Evolutionary conservation across 2,329 filamentous ascomycete genomes (phyloP), one percentile per base, ranked within the genome.

Genomic region (Talaromyces sp.): DNA sequence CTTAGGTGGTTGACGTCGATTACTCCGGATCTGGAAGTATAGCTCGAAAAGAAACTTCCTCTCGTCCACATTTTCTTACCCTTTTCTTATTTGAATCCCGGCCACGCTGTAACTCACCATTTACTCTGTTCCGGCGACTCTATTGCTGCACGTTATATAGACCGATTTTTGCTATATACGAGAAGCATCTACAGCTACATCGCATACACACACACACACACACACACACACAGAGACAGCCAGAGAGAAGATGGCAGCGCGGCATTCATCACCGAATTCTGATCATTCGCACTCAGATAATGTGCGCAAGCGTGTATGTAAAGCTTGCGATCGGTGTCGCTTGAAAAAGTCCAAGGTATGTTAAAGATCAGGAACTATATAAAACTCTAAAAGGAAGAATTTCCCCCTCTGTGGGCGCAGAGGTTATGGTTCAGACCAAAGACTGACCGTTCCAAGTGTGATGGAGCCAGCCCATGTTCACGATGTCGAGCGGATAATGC

Each of bases 261-360:
- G 71, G 36, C 72, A 74, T 65, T 68, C 72, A 59, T 68, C 71
- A 49, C 72, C 72, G 30, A 60, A 66, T n/a, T 72, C 70, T 35
- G 71, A 74, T 20, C 62, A 73, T 52, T 72, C 70, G 24, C 70
- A 73, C 58, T 72, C 74, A 16, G 77, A 80, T 63, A 79, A 77
- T 58, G 47, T 74, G 33, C 72, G 84, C 61, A 86, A 87, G 72
- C 77, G 84, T 64, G 84, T 86, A 35, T 85, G 84, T 69, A 87
- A 86, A 72, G 84, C 84, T 20, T 87, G 84, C 70, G 84, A 87
- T 70, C 78, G 84, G 54, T 87, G 84, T 73, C 77, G 84, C 43
- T 63, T 86, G 52, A 87, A 87, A 72, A 87, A 87, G 67, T 86
- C 83, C 66, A 87, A 87, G 76, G 82, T 82, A 73, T 54, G 70